A percentile compares a stretch with the other conserved stretches of the same genome.
phyloP scores from a whole-genome alignment of 2,329 filamentous ascomycete genomes.

The Beauveria pseudobassiana region DNA sequence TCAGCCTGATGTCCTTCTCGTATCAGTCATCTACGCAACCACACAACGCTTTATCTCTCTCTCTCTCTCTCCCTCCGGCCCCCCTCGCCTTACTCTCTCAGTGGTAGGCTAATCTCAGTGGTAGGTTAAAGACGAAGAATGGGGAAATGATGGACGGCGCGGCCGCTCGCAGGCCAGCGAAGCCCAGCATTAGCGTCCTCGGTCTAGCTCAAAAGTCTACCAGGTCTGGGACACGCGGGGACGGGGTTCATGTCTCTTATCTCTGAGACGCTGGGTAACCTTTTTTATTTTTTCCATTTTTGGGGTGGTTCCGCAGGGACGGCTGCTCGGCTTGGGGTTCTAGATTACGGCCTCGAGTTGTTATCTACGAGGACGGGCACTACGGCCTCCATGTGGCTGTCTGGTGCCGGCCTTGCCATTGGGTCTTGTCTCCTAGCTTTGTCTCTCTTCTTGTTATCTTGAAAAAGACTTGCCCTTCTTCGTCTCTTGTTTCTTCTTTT shows the following conservation, averaged over 20 bases:
- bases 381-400: not conserved
- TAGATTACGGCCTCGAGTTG: conserved; percentile 1
- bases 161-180: not conserved
- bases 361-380: not conserved
- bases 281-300: too few species aligned
- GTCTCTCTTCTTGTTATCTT: not conserved
- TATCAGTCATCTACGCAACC: too few species aligned
- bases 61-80: too few species aligned
- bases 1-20: too few species aligned
- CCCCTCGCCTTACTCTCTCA: too few species aligned
- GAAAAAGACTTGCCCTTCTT: not conserved
- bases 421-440: not conserved
- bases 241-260: not conserved
- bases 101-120: too few species aligned
- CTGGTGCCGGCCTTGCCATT: not conserved
- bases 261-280: not conserved
- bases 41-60: too few species aligned
- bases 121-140: too few species aligned
- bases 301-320: not conserved
- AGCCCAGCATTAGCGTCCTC: not conserved
- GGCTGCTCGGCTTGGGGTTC: not conserved
- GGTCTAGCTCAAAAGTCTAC: not conserved
- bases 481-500: not conserved
- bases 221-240: too few species aligned
- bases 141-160: too few species aligned